Conservation (phyloP, 2,329 filamentous ascomycete genomes). For the Alternaria arborescens region DNA sequence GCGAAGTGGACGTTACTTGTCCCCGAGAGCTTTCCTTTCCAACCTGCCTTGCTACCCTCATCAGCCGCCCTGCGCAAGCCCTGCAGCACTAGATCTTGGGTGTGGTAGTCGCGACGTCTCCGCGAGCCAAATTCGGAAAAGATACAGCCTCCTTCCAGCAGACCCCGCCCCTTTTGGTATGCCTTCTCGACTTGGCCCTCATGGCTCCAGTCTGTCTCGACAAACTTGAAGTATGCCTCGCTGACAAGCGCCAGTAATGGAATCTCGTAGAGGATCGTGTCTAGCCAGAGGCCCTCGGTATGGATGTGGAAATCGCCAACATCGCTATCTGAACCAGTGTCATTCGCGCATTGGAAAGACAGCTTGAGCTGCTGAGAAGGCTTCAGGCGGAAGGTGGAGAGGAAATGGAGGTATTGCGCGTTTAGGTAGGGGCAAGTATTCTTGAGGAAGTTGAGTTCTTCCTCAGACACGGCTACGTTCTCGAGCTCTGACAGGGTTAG, state of each 20-base stretch:
- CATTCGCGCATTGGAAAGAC: slow-evolving; percentile 65
- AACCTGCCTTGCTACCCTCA: slow-evolving; percentile 70
- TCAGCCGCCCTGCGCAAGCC: slow-evolving; percentile 82
- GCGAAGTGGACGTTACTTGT: slow-evolving; percentile 98
- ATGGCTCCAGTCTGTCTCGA: slow-evolving; percentile 91
- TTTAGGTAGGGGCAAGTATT: slow-evolving; percentile 82
- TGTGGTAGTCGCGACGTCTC: slow-evolving; percentile 90
- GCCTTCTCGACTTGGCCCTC: slow-evolving; percentile 86
- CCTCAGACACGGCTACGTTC: slow-evolving; percentile 78
- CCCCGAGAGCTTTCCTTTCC: slow-evolving; percentile 78
- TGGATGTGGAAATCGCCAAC: slow-evolving; percentile 79
- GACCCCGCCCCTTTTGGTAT: slow-evolving; percentile 77
- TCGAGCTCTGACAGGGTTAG: slow-evolving; percentile 70
- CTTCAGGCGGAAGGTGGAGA: slow-evolving; percentile 81
- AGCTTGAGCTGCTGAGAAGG: slow-evolving; percentile 81
- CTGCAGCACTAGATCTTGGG: slow-evolving; percentile 88
- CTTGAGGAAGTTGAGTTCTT: slow-evolving; percentile 82
- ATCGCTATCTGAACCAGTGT: slow-evolving; percentile 70
- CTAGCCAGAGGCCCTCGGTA: slow-evolving; percentile 85
- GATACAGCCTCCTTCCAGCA: slow-evolving; percentile 83
- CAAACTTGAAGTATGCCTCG: slow-evolving; percentile 97
- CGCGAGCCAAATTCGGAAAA: slow-evolving; percentile 95
- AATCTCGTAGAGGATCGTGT: slow-evolving; percentile 98
- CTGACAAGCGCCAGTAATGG: slow-evolving; percentile 90
- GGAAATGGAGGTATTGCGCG: slow-evolving; percentile 78